Evolutionary conservation across 2,329 filamentous ascomycete species (phyloP).

Genomic region (Dactylellina parvicollis): DNA sequence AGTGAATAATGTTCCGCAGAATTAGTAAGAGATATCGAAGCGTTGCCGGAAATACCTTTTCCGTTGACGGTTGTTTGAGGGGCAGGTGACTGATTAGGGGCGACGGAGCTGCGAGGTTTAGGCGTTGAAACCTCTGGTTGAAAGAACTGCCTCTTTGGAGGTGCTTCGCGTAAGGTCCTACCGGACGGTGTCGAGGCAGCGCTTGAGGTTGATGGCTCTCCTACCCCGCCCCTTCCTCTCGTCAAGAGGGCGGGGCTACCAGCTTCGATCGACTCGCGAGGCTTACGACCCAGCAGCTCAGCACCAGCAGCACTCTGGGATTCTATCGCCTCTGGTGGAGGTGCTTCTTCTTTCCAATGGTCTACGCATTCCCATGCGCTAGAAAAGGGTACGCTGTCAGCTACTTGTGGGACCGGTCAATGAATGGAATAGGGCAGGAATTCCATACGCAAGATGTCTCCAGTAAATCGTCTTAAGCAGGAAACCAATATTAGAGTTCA

Average conservation of each 20-base stretch:
- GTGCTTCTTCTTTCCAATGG: constrained; percentile 80
- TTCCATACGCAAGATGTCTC: constrained; percentile 76
- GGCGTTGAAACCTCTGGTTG: constrained; percentile 74
- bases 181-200: constrained; percentile 38
- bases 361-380: constrained; percentile 82
- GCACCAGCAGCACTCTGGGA: constrained; percentile 82
- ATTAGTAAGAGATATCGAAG: constrained; percentile 54
- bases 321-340: constrained; percentile 87
- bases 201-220: constrained; percentile 69
- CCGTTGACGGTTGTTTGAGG: constrained; percentile 54
- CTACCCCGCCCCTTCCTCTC: constrained; percentile 68
- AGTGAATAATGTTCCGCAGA: constrained; percentile 51
- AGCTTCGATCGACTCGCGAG: constrained; percentile 62
- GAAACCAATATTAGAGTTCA: constrained; percentile 83
- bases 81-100: constrained; percentile 57
- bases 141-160: constrained; percentile 83
- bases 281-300: constrained; percentile 78
- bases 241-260: constrained; percentile 64
- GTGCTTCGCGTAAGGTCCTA: constrained; percentile 71
- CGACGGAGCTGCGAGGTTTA: constrained; percentile 56
- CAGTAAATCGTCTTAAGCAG: constrained; percentile 88
- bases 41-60: neutral
- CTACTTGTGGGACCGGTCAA: neutral
- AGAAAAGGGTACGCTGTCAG: neutral
- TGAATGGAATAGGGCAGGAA: neutral